phyloP scores from a whole-genome alignment of 176 grass and related monocot genomes.

The Lolium rigidum region DNA sequence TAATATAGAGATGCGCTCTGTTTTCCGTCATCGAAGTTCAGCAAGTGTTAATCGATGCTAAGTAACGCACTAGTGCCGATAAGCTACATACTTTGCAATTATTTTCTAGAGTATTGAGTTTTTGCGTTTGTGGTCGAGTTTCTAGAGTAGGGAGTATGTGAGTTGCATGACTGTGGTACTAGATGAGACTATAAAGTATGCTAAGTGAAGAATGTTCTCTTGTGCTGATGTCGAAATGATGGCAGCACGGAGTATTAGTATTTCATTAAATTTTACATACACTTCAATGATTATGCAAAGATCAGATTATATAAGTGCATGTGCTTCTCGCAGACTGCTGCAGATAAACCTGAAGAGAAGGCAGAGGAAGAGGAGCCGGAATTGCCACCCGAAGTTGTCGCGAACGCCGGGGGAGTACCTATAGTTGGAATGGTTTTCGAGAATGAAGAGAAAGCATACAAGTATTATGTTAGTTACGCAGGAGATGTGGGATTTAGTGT shows the following conservation, averaged over 20 bases:
- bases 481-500: conserved; percentile 84
- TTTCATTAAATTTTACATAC: neutral
- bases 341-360: conserved; percentile 62
- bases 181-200: neutral
- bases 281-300: neutral
- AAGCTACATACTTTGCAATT: neutral
- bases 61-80: neutral
- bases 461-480: conserved; percentile 88
- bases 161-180: neutral
- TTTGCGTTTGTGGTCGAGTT: neutral
- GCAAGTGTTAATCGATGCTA: neutral
- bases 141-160: neutral
- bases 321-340: conserved; percentile 52
- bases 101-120: neutral
- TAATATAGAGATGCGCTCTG: neutral
- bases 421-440: conserved; percentile 90
- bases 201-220: neutral
- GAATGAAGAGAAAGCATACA: conserved; percentile 84
- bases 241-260: neutral
- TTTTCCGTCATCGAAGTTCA: conserved; percentile 11
- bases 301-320: conserved; percentile 10
- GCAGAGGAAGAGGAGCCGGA: conserved; percentile 68
- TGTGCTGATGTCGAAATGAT: too few relatives aligned
- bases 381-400: conserved; percentile 69
- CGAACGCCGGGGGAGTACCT: conserved; percentile 77